Evolutionary conservation across 1,139 yeast species (phyloP).

Genomic region (Yamadazyma diospyri): DNA sequence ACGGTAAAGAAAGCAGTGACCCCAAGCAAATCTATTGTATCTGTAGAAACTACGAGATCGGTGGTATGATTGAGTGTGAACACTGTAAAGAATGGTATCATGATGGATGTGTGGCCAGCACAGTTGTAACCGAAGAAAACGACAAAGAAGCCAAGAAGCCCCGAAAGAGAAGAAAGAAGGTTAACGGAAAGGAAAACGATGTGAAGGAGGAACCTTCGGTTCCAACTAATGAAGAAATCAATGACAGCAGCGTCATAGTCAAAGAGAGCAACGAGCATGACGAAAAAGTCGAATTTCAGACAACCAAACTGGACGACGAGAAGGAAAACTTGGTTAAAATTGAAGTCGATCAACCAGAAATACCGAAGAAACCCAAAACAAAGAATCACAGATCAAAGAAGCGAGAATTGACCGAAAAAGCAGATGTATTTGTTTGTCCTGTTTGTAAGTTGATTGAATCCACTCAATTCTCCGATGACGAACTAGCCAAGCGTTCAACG

Average conservation of each 20-base stretch:
- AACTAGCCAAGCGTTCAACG: conserved; percentile 20
- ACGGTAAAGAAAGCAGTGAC: conserved; percentile 12
- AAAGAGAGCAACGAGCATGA: neutral
- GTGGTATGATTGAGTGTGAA: conserved; percentile 79
- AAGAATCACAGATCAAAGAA: too few relatives aligned
- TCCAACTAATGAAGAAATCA: neutral
- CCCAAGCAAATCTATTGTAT: conserved; percentile 50
- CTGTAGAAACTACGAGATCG: conserved; percentile 67
- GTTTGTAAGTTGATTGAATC: conserved; percentile 46
- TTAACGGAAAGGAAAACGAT: neutral
- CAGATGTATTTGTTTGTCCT: conserved; percentile 53
- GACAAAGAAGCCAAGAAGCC: neutral
- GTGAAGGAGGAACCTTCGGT: neutral
- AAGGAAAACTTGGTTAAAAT: too few relatives aligned
- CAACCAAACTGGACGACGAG: neutral
- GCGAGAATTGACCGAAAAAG: conserved; percentile 17
- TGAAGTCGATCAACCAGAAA: too few relatives aligned
- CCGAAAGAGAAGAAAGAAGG: conserved; percentile 2
- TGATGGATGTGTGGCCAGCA: conserved; percentile 51
- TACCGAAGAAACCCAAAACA: neutral
- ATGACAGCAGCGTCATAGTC: neutral
- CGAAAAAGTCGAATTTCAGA: neutral
- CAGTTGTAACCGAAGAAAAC: neutral
- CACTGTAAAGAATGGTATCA: conserved; percentile 82
- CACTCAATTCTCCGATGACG: conserved; percentile 14